Evolutionary conservation across 257 asterid genomes (phyloP).

Genomic region (Nicotiana benthamiana): DNA sequence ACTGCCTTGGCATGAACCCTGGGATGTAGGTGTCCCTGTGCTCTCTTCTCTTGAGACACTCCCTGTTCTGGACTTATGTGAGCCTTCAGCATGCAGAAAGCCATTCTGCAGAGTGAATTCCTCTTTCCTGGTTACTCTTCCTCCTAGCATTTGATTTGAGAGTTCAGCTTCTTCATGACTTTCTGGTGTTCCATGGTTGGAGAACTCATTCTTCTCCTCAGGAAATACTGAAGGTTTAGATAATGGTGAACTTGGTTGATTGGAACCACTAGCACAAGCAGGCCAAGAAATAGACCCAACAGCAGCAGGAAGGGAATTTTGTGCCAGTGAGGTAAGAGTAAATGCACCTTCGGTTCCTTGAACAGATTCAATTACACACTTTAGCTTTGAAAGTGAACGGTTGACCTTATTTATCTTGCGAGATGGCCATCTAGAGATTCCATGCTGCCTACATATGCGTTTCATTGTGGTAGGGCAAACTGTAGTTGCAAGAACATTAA

Average conservation of each 20-base stretch:
- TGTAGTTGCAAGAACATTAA: conserved; percentile 27
- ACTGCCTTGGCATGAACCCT: conserved; percentile 67
- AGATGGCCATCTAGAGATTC: conserved; percentile 94
- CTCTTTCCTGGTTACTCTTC: conserved; percentile 16
- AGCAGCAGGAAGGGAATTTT: conserved; percentile 47
- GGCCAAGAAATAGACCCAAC: conserved; percentile 66
- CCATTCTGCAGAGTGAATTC: conserved; percentile 14
- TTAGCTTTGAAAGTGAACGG: conserved; percentile 71
- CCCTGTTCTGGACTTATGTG: conserved; percentile 42
- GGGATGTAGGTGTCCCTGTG: conserved; percentile 67
- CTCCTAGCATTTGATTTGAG: conserved; percentile 28
- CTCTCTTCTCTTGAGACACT: conserved; percentile 81
- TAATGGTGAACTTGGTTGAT: conserved; percentile 38
- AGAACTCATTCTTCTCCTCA: conserved; percentile 33
- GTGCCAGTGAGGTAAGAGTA: conserved; percentile 54
- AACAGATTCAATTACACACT: conserved; percentile 80
- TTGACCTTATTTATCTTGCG: conserved; percentile 94
- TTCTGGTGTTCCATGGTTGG: conserved; percentile 16
- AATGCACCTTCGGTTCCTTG: conserved; percentile 80
- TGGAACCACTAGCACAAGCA: conserved; percentile 36
- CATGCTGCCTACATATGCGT: conserved; percentile 89
- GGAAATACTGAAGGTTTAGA: conserved; percentile 40
- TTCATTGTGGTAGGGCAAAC: conserved; percentile 96
- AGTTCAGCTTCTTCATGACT: conserved; percentile 28
- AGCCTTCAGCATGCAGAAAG: conserved; percentile 25